These are phyloP conservation scores for Leishmania gerbilli DNA, from an alignment of 208 protist genomes.

Conservation along the genomic window DNA sequence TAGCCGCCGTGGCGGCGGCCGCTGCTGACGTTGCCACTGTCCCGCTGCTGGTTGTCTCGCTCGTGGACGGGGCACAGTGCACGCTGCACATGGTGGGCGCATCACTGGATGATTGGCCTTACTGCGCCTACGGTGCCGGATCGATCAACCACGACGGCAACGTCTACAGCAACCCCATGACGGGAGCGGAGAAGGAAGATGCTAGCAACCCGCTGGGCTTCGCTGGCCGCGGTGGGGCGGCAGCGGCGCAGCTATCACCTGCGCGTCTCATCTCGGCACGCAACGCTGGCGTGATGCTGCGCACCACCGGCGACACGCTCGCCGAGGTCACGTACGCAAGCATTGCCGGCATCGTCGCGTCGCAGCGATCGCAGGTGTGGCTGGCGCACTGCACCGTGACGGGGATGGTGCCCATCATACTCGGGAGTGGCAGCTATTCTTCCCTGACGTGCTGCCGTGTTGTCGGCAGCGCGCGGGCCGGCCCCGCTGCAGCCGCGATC, in stretches of 20 bases:
- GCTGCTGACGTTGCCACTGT: not conserved
- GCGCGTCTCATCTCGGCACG: not conserved
- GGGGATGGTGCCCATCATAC: not conserved
- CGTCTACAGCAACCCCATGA: not conserved
- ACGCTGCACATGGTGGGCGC: constrained; percentile 26
- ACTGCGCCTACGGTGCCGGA: not conserved
- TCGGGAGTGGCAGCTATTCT: constrained; percentile 4
- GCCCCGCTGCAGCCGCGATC: not conserved
- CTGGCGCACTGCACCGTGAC: constrained; percentile 15
- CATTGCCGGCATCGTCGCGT: constrained; percentile 8
- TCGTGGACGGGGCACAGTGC: constrained; percentile 24
- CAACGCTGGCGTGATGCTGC: constrained; percentile 21
- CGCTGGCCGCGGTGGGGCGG: not conserved
- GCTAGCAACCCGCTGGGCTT: not conserved
- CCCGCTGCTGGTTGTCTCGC: constrained; percentile 17
- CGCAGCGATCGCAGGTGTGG: constrained; percentile 2
- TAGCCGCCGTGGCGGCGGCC: not conserved
- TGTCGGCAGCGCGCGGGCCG: not conserved
- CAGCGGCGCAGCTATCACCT: not conserved
- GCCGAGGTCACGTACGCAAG: constrained; percentile 8
- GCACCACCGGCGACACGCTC: constrained; percentile 11
- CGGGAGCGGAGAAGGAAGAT: not conserved
- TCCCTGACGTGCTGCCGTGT: constrained; percentile 18
- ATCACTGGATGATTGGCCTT: constrained; percentile 22
- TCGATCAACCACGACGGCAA: not conserved